Base-by-base conservation (phyloP, 345 rosid genomes). In the Melastoma malabathricum region DNA sequence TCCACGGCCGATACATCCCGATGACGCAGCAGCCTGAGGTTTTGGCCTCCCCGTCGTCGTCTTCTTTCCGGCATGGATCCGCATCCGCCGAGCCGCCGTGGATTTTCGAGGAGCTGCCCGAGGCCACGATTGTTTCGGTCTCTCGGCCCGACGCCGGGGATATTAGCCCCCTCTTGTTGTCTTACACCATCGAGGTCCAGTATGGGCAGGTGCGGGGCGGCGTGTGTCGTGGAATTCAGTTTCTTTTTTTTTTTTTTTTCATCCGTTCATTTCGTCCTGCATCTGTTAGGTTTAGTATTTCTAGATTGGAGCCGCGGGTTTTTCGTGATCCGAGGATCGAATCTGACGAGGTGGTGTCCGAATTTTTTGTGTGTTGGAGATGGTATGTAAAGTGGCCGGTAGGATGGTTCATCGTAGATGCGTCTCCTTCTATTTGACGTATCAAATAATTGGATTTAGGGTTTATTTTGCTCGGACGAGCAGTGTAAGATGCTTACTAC, bases 121-220 rank as follows among this genome's bases (percentile, higher is more conserved):
- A 65, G 64, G 93, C 89, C 4, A 58, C 62, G 34, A 88, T 88
- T 61, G 75, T 83, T 43, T 79, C 84, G 27, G 95, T 85, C 50
- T 84, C 95, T 12, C 61, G 97, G 23, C 97, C 97, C 47, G 98
- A 92, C 54, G 82, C 90, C 19, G 80, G 72, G 41, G 98, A 92
- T 71, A 82, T 92, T 20, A 88, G 94, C 44, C 97, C 98, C 48
- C 68, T 84, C 47, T 82, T 79, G 4, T 69, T 92, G 50, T 71
- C 94, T 48, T 92, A 92, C 63, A 84, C 90, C 50, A 79, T 92
- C 20, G 88, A 87, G 69, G 62, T 85, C 51, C 90, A 72, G 54
- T 92, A 88, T 74, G 85, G 85, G 66, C 98, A 92, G 96, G 98
- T 52, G 62, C 5, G 2, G 2, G 17, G 5, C 22, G 3, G 16